Conservation (phyloP, 2,329 filamentous ascomycete genomes). For the Tolypocladium tropicale region DNA sequence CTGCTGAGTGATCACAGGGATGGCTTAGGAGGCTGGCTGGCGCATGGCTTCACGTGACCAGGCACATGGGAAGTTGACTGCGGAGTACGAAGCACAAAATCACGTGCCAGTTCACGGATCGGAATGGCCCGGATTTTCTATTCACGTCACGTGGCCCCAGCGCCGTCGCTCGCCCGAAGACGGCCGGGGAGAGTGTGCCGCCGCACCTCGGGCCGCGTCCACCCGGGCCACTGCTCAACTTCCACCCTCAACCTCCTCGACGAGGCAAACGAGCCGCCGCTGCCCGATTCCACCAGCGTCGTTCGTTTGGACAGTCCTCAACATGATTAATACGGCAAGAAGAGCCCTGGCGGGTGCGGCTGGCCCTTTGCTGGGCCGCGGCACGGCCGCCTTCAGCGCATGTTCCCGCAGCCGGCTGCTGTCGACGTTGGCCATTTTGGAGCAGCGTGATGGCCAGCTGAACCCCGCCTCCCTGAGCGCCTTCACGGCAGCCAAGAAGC, state of each 20-base stretch:
- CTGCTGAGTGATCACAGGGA: not conserved
- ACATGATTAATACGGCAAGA: slow-evolving; percentile 21
- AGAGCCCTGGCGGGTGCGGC: slow-evolving; percentile 13
- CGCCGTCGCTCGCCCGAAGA: not conserved
- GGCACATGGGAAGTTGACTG: too few species aligned
- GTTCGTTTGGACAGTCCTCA: slow-evolving; percentile 4
- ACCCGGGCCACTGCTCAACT: slow-evolving; percentile 4
- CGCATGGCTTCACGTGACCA: not conserved
- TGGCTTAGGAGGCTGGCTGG: not conserved
- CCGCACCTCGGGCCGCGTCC: slow-evolving; percentile 18
- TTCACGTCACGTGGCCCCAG: not conserved
- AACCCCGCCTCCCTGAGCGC: slow-evolving; percentile 74
- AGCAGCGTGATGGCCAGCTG: slow-evolving; percentile 85
- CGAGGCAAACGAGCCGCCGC: not conserved
- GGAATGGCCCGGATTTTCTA: not conserved
- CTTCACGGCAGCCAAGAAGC: slow-evolving; percentile 73
- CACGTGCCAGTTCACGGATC: not conserved
- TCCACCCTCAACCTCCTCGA: not conserved
- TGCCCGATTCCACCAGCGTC: not conserved
- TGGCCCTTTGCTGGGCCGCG: not conserved
- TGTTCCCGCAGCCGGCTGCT: slow-evolving; percentile 39
- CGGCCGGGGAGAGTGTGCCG: not conserved
- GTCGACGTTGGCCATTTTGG: slow-evolving; percentile 82
- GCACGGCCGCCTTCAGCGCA: not conserved
- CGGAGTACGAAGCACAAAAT: too few species aligned